Percentiles rank a stretch among this genome's conserved stretches.
These are phyloP conservation scores for Solanum chilense DNA, from an alignment of 257 asterid genomes.

Conservation along the genomic window DNA sequence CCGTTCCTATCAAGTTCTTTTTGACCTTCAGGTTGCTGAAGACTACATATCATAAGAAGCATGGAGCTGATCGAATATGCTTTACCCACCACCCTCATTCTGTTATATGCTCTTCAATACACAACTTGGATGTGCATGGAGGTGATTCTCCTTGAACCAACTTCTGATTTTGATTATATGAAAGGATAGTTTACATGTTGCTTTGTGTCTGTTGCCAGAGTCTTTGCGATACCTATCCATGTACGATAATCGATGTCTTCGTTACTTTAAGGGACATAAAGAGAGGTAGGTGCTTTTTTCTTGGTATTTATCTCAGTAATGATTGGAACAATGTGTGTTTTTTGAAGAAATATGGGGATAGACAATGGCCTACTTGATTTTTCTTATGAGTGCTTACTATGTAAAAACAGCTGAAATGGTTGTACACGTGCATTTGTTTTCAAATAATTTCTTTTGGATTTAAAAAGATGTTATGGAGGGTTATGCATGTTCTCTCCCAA, in stretches of 20 bases:
- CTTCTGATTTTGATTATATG: neutral
- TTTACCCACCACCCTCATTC: slow-evolving; percentile 90
- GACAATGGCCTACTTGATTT: neutral
- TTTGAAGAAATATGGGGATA: neutral
- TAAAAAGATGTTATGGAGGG: neutral
- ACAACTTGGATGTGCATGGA: slow-evolving; percentile 48
- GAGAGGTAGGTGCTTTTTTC: slow-evolving; percentile 41
- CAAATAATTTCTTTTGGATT: neutral
- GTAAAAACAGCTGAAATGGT: neutral
- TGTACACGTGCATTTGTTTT: neutral
- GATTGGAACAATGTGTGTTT: neutral
- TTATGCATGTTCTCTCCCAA: neutral
- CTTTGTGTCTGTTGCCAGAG: slow-evolving; percentile 34
- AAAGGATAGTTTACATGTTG: slow-evolving; percentile 14
- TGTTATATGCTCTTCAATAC: slow-evolving; percentile 73
- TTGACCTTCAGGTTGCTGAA: slow-evolving; percentile 57
- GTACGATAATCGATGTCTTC: slow-evolving; percentile 94
- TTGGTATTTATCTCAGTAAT: neutral
- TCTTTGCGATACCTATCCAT: slow-evolving; percentile 71
- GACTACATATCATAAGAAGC: slow-evolving; percentile 82
- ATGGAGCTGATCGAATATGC: slow-evolving; percentile 87
- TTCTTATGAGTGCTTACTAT: neutral
- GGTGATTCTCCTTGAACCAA: slow-evolving; percentile 26
- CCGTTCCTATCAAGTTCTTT: neutral
- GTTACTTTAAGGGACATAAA: slow-evolving; percentile 89